Base-by-base conservation (phyloP, 2,329 filamentous ascomycete genomes). In the Xylaria sp. region DNA sequence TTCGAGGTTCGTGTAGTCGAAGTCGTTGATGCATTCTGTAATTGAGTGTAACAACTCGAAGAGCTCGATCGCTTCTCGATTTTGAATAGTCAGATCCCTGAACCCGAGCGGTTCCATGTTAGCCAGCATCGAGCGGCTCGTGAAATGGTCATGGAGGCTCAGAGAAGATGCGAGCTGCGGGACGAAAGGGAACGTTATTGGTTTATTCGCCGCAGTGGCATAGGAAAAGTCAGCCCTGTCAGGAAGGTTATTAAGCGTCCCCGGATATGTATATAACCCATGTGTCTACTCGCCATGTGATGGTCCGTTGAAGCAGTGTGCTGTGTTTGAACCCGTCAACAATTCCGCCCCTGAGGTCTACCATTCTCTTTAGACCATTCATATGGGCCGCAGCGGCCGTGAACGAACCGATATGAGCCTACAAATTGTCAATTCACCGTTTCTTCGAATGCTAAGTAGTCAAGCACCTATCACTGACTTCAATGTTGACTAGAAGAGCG, bases 201-300 rank as follows among this genome's bases (percentile, higher is more conserved):
- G 60, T 18, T 62, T 60, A 8, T 64, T 60, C 2, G 68, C 59
- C 9, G 65, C 66, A 13, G 68, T 68, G 16, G 67, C 68, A 29
- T 71, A 70, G 7, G 69, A 68, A 40, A 69, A 71, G 50, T 71
- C 69, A 11, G 69, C 68, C 69, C 66, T 69, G 26, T 41, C 18
- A 22, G 34, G 20, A 39, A n/a, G 13, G 22, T 65, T 57, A 65
- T 56, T 22, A 22, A 26, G 50, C 20, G 16, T 18, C 26, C 18
- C 18, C 7, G 41, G 4, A 16, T 19, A 22, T 38, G 17, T 18
- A 18, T n/a, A n/a, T n/a, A n/a, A n/a, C n/a, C n/a, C n/a, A n/a
- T 18, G 38, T n/a, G 22, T 39, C 5, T 54, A 22, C 66, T 58
- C 52, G 68, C 66, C 69, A 71, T 53, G 66, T 65, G 44, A 71